Base-by-base conservation (phyloP, 805 yeast species). In the Ogataea trehaloabstinens region DNA sequence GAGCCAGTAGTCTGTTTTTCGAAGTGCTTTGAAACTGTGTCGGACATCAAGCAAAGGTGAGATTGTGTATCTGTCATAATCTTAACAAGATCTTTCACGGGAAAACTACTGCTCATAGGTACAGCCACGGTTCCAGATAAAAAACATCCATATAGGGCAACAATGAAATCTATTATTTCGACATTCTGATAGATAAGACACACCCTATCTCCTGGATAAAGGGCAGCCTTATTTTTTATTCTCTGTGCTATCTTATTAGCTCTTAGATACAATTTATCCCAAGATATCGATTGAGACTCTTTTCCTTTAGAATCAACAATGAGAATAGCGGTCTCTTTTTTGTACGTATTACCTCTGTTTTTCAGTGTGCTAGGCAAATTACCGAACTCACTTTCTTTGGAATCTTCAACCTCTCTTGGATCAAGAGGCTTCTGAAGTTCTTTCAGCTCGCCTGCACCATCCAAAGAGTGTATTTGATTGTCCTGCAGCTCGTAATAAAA, bases 51-150 rank as follows among this genome's bases (percentile, higher is more conserved):
- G 35, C 90, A 82, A 37, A 86, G 68, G 56, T 83, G 88, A 1
- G 95, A 74, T 42, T 82, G 85, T 0, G 97, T 85, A 22, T 75
- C 69, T 31, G 73, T 74, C 61, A 90, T 76, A 24, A 90, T 83
- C 44, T 78, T 80, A 11, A 78, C 71, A 44, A 89, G 78, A 46
- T 89, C 96, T 29, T 68, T 68, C 19, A 81, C 64, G 22, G 83
- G 82, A 19, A 79, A 73, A 38, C 80, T 85, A 42, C 88, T 81
- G 38, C 85, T 85, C 29, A 93, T 79, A 0, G 99, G 99, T 4
- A 93, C 91, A 0, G 98, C 98, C 2, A 93, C 90, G 32, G 88
- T 84, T 2, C 95, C 96, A 1, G 97, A 95, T 40, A 91, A 67
- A 49, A 91, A 86, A 56, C 97, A 90, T 5, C 96, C 99, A 58